Evolutionary conservation across 305 asterid species (phyloP).

Genomic region (Fraxinus sp.): DNA sequence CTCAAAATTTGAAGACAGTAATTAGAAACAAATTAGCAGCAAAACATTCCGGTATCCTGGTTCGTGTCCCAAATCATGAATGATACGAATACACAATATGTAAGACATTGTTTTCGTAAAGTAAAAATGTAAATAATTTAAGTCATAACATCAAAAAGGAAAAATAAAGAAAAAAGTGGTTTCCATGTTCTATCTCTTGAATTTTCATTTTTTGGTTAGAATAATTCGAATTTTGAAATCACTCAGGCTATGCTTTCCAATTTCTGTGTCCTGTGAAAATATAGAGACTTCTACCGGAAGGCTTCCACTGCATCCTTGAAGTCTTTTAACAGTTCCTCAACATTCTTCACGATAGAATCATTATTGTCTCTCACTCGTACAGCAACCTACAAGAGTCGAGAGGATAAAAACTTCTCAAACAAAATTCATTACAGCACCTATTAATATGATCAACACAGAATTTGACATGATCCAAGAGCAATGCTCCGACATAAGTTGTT

Average conservation of each 20-base stretch:
- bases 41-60: background rate
- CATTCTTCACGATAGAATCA: conserved; percentile 31
- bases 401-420: background rate
- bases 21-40: background rate
- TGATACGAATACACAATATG: background rate
- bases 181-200: background rate
- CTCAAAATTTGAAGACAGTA: background rate
- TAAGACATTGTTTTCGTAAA: background rate
- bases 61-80: background rate
- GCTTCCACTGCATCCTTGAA: conserved; percentile 48
- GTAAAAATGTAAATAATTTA: background rate
- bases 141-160: background rate
- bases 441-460: background rate
- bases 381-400: conserved; percentile 3
- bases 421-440: background rate
- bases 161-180: background rate
- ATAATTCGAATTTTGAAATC: conserved; percentile 1
- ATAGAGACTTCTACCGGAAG: conserved; percentile 30
- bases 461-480: background rate
- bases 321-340: conserved; percentile 43
- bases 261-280: background rate
- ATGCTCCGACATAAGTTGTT: background rate
- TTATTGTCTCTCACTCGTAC: conserved; percentile 53
- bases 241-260: background rate
- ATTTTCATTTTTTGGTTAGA: background rate